Base-by-base conservation (phyloP, 306 rosid species). In the Boehmeria nivea region DNA sequence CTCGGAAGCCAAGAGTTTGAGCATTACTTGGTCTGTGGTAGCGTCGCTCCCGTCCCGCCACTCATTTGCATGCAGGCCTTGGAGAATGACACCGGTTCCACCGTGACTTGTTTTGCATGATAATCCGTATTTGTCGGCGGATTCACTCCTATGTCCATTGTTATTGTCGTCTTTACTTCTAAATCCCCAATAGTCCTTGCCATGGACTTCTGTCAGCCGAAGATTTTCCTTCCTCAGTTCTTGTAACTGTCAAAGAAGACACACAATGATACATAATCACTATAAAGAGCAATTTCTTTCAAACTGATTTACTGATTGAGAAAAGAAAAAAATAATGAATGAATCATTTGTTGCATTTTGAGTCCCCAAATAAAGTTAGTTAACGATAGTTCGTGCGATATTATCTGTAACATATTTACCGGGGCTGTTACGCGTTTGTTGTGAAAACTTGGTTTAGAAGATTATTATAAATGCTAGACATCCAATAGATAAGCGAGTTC, bases 201-300 rank as follows among this genome's bases (percentile, higher is more conserved):
- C 79, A 34, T 68, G 79, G 44, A 70, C 61, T 80, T 91, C 91
- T 72, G 54, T 73, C 57, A 78, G 78, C 57, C 66, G 63, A 27
- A 64, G 82, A 58, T 84, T 84, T 70, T 91, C 89, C 3, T 55
- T 64, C 52, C 43, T 80, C 67, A 84, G 57, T 33, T 70, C 65
- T 52, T 62, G 75, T 58, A 87, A 63, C 98, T 91, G 81, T 50
- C 44, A 60, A 34, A 54, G 36, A 31, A 4, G 36, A 50, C 50
- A 50, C 15, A 63, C 3, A 33, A 1, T 5, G 24, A 63, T 36
- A n/a, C 16, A 25, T 45, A 39, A 13, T n/a, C n/a, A n/a, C n/a
- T n/a, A n/a, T n/a, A n/a, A n/a, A n/a, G n/a, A n/a, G n/a, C n/a
- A n/a, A n/a, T n/a, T n/a, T n/a, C n/a, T n/a, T n/a, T n/a, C n/a